Conservation (phyloP, 345 rosid species). For the Sonneratia alba region DNA sequence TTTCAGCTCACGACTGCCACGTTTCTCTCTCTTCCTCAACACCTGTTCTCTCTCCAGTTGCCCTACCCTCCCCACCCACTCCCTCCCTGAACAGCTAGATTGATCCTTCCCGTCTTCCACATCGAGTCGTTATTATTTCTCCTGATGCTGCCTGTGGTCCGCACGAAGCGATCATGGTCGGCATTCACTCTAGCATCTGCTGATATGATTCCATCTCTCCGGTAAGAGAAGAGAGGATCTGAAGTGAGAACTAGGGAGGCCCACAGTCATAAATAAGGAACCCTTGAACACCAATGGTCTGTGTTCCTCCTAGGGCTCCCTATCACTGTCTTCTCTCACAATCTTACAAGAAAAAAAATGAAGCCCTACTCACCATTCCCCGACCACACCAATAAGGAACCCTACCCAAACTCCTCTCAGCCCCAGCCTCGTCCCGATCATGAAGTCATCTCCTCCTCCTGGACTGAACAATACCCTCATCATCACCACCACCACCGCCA, state of each 20-base stretch:
- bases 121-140: background rate
- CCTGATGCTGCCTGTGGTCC: no score
- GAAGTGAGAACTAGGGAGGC: background rate
- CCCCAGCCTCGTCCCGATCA: background rate
- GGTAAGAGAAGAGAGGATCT: background rate
- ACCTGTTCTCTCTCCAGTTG: slow-evolving; percentile 4
- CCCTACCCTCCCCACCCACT: background rate
- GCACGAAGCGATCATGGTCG: no score
- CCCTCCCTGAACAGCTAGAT: background rate
- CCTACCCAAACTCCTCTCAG: background rate
- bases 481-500: no score
- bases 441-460: no score
- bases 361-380: background rate
- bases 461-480: no score
- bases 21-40: slow-evolving; percentile 1
- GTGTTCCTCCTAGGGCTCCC: background rate
- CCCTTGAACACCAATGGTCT: background rate
- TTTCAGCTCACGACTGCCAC: background rate
- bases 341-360: background rate
- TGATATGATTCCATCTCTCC: background rate
- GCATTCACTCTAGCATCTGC: no score
- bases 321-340: background rate
- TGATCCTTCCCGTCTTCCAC: background rate
- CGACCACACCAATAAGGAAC: background rate
- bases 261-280: background rate